These are phyloP conservation scores for Xylariaceae sp. DNA, from an alignment of 2,329 filamentous ascomycete genomes.

Conservation along the genomic window DNA sequence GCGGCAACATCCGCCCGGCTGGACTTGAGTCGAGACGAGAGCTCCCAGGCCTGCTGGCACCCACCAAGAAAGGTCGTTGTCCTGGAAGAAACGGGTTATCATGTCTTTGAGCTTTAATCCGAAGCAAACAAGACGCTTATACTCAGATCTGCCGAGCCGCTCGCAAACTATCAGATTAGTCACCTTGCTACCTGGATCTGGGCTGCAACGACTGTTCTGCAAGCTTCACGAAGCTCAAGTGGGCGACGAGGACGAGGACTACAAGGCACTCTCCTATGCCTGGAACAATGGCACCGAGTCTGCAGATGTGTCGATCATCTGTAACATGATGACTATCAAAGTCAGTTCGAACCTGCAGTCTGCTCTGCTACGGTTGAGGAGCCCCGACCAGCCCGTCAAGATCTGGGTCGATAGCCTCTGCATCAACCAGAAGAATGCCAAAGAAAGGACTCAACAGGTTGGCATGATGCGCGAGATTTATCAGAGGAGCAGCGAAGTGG, in stretches of 20 bases:
- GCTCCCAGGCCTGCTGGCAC: too few species aligned
- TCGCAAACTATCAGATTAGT: conserved; percentile 8
- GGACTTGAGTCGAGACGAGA: too few species aligned
- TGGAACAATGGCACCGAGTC: conserved; percentile 8
- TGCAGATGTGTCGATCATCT: conserved; percentile 5
- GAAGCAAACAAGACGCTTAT: conserved; percentile 2
- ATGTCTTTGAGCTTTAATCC: not conserved
- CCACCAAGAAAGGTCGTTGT: too few species aligned
- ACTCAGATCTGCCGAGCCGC: conserved; percentile 4
- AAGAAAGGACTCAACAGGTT: conserved; percentile 11
- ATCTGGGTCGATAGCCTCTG: conserved; percentile 15
- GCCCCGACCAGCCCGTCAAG: conserved; percentile 3
- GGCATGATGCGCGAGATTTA: conserved; percentile 15
- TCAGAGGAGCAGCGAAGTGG: conserved; percentile 9
- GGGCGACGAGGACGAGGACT: conserved; percentile 1
- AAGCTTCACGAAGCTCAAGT: conserved; percentile 7
- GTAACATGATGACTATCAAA: conserved; percentile 7
- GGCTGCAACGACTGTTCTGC: conserved; percentile 5
- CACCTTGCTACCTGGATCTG: conserved; percentile 5
- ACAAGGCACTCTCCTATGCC: conserved; percentile 13
- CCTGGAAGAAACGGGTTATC: not conserved
- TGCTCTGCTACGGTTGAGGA: conserved; percentile 8
- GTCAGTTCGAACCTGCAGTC: conserved; percentile 10
- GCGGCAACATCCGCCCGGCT: too few species aligned
- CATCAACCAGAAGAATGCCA: conserved; percentile 14